Evolutionary conservation across 2,329 filamentous ascomycete genomes (phyloP), one percentile per base, ranked within the genome.

Genomic region (Neofusicoccum laricinum): DNA sequence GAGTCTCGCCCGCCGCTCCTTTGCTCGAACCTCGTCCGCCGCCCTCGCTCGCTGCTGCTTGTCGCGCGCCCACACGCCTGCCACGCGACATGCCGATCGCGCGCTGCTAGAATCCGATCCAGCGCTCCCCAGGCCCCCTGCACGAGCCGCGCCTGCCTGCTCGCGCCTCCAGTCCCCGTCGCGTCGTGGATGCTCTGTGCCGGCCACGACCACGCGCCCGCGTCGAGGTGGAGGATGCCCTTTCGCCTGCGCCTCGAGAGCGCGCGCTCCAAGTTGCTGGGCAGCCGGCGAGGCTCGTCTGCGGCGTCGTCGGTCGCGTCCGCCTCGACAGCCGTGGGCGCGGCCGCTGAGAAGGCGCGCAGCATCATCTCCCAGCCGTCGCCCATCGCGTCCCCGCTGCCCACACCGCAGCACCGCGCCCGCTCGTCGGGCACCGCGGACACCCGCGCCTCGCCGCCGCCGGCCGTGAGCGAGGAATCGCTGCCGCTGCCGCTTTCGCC

Each of bases 231-330:
- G 57, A 61, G 30, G 58, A 61, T 61, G 58, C 58, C 58, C 2
- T 61, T 61, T 45, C 40, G 41, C 14, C 58, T 61, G 45, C 58
- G 58, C 30, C 58, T 61, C 17, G 58, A 61, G 45, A 61, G 36
- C 34, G 58, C 58, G 32, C 43, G 46, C 43, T 49, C 58, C n/a
- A 61, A 61, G 46, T 45, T 61, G 32, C 58, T 61, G 58, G 58
- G 58, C 45, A 59, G 55, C n/a, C 45, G 58, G 3, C 45, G 58
- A n/a, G 21, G 46, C 15, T 50, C 45, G 11, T n/a, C 45, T 30
- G 58, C 25, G 25, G 25, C 25, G 25, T 30, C 58, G 19, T 61
- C 58, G 4, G 45, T 50, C 2, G 17, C 38, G 15, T 43, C 53
- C 19, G 34, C 57, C 40, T 59, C 55, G 40, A 25, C 55, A 46